phyloP scores from a whole-genome alignment of 164 flowering plant genomes.

The Vitis rotundifolia region DNA sequence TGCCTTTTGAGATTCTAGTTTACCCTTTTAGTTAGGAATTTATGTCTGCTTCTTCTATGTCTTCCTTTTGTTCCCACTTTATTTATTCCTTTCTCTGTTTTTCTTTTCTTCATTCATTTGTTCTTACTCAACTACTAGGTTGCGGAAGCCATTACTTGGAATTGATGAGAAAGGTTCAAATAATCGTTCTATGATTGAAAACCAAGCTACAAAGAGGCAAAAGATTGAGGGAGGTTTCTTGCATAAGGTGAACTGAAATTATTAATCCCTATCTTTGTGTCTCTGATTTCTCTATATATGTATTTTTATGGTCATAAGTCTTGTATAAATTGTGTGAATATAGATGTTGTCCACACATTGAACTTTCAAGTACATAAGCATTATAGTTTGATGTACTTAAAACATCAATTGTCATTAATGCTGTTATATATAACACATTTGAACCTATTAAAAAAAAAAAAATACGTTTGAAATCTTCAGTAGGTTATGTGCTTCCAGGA shows the following conservation, averaged over 20 bases:
- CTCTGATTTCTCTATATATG: constrained; percentile 1
- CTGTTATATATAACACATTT: too few relatives aligned
- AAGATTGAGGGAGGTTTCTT: constrained; percentile 58
- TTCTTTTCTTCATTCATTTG: background rate
- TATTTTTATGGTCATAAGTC: background rate
- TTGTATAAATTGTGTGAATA: background rate
- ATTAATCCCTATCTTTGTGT: background rate
- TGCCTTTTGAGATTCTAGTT: too few relatives aligned
- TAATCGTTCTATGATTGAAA: constrained; percentile 9
- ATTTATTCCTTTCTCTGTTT: background rate
- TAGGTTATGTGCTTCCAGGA: background rate
- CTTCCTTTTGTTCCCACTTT: background rate
- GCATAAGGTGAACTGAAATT: constrained; percentile 35
- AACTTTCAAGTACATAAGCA: background rate
- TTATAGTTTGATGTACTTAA: background rate
- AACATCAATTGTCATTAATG: too few relatives aligned
- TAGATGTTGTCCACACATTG: background rate
- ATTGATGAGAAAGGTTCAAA: constrained; percentile 14
- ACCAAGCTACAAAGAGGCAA: constrained; percentile 46
- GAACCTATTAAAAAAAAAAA: too few relatives aligned
- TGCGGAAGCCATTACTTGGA: constrained; percentile 15
- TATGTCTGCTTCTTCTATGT: too few relatives aligned
- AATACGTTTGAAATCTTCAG: background rate
- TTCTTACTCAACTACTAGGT: constrained; percentile 20
- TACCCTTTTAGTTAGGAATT: too few relatives aligned